Evolutionary conservation across 2,329 filamentous ascomycete species (phyloP).

Genomic region (Neoascochyta sp.): DNA sequence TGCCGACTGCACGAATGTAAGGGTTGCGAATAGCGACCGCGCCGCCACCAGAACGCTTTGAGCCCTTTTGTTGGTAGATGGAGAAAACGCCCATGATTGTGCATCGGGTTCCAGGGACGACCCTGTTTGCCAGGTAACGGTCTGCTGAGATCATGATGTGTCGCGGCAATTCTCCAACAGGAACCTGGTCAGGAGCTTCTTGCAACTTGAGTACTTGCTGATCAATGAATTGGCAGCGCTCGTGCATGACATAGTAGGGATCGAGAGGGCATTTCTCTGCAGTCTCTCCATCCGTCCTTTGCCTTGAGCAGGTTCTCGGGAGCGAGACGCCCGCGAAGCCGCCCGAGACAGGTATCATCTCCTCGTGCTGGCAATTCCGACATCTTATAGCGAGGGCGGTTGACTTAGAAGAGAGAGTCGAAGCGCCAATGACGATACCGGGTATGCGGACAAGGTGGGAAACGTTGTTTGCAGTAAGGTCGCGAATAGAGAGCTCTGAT

Average conservation of each 20-base stretch:
- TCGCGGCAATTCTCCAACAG: constrained; percentile 89
- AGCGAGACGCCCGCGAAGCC: constrained; percentile 86
- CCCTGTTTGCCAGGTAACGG: constrained; percentile 88
- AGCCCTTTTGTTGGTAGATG: constrained; percentile 91
- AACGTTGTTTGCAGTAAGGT: constrained; percentile 88
- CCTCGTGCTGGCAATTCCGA: constrained; percentile 72
- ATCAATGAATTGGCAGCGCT: constrained; percentile 91
- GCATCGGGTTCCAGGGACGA: constrained; percentile 91
- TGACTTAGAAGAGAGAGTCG: constrained; percentile 93
- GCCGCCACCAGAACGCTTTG: constrained; percentile 68
- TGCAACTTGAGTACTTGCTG: constrained; percentile 98
- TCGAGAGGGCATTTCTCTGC: constrained; percentile 81
- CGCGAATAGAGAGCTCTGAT: constrained; percentile 86
- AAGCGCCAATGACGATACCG: constrained; percentile 95
- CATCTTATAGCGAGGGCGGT: constrained; percentile 84
- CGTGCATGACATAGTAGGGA: constrained; percentile 92
- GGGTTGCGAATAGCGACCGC: constrained; percentile 95
- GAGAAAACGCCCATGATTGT: constrained; percentile 97
- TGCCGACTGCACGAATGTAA: constrained; percentile 87
- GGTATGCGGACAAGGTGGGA: constrained; percentile 94
- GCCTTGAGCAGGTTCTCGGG: constrained; percentile 70
- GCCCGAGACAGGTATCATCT: constrained; percentile 69
- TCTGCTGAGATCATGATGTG: constrained; percentile 97
- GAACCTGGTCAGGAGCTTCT: constrained; percentile 94
- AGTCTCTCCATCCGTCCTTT: constrained; percentile 61